Evolutionary conservation across 2,329 filamentous ascomycete genomes (phyloP), one percentile per base, ranked within the genome.

Genomic region (Beauveria rudraprayagi): DNA sequence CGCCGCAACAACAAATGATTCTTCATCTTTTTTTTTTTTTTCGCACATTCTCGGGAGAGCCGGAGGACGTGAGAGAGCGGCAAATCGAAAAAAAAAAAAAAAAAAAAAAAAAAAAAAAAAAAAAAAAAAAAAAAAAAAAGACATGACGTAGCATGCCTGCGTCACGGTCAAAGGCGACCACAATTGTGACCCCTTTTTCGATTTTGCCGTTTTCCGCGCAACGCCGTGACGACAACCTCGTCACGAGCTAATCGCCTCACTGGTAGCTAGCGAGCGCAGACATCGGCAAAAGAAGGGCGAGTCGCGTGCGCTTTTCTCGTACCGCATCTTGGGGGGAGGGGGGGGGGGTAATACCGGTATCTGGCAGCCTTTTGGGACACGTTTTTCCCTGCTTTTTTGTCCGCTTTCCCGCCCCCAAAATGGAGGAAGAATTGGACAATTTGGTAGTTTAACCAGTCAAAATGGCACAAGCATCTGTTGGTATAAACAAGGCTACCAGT

Each of bases 81-180:
- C 30, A 34, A 34, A 34, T 11, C 3, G 19, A 43, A 53, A 53
- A 59, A 43, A 2, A 24, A 30, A 50, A 24, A 24, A 7, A 2
- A 1, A 6, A 59, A 22, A 22, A 43, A 59, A 51, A 1, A 37
- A 30, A n/a, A n/a, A n/a, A n/a, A n/a, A n/a, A n/a, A n/a, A 50
- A 26, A 37, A 3, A 6, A 1, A 10, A 52, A 59, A 46, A 46
- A 26, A 40, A 53, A 59, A 59, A 59, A 51, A 7, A 2, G 22
- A 17, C 56, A 59, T 59, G 56, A 59, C 56, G 56, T 59, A 59
- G n/a, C 19, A 17, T 40, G 34, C 7, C 40, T 46, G 34, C 37
- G 56, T 44, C 52, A 52, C 19, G 17, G 44, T 9, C 8, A 43
- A 16, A 11, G n/a, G 34, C 56, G 47, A 19, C 48, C 56, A 59